phyloP scores from a whole-genome alignment of 73 alveolate genomes.

The Tetrahymena elliotti region DNA sequence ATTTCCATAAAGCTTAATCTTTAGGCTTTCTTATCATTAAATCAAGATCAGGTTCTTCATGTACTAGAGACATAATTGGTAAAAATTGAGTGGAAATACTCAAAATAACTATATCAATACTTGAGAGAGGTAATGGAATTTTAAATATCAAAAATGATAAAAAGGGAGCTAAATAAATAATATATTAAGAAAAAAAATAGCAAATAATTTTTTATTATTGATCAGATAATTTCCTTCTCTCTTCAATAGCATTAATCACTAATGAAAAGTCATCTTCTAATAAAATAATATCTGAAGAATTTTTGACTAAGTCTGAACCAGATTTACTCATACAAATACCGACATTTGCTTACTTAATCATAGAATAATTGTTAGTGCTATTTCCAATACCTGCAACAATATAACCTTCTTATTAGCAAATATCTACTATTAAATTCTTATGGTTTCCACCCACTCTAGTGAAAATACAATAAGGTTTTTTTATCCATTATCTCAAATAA shows the following conservation, averaged over 20 bases:
- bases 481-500: conserved; percentile 70
- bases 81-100: conserved; percentile 82
- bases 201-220: conserved; percentile 75
- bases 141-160: conserved; percentile 55
- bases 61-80: conserved; percentile 86
- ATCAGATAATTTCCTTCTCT: conserved; percentile 92
- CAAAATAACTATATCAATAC: conserved; percentile 67
- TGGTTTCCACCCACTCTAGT: conserved; percentile 80
- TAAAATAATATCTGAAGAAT: conserved; percentile 97
- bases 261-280: conserved; percentile 95
- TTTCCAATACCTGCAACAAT: conserved; percentile 90
- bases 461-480: conserved; percentile 80
- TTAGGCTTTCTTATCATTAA: conserved; percentile 84
- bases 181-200: conserved; percentile 59
- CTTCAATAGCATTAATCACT: conserved; percentile 91
- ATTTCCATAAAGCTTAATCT: conserved; percentile 64
- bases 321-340: conserved; percentile 86
- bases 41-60: conserved; percentile 87
- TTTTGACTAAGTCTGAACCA: conserved; percentile 98
- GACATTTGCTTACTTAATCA: conserved; percentile 86
- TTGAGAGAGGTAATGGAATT: conserved; percentile 78
- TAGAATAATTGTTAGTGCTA: conserved; percentile 84
- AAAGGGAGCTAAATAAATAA: conserved; percentile 81
- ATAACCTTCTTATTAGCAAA: conserved; percentile 81
- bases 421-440: conserved; percentile 79